These are phyloP conservation scores for Eucommia ulmoides DNA, from an alignment of 257 asterid species.

Conservation along the genomic window DNA sequence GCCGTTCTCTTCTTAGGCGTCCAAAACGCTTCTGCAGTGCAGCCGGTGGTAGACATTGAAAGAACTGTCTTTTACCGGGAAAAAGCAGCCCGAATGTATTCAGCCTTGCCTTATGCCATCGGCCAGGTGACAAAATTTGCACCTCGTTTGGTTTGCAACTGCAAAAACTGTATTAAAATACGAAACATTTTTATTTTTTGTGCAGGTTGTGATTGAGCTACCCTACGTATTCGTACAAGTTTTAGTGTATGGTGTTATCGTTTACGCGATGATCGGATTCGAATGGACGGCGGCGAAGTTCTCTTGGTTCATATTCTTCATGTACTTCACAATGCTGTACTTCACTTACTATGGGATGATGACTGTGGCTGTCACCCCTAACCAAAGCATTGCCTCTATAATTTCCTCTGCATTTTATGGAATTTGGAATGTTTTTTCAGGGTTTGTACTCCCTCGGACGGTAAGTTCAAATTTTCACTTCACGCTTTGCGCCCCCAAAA, in stretches of 20 bases:
- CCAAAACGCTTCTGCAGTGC: conserved; percentile 1
- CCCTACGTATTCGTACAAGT: conserved; percentile 23
- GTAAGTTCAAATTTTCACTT: conserved; percentile 1
- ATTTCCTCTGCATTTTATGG: conserved; percentile 37
- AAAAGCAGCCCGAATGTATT: conserved; percentile 1
- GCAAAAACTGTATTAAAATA: too few species aligned
- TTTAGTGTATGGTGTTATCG: conserved; percentile 15
- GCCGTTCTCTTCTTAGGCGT: conserved; percentile 1
- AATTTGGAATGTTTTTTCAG: conserved; percentile 43
- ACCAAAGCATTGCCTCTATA: conserved; percentile 30
- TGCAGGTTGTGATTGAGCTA: conserved; percentile 17
- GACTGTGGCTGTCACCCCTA: conserved; percentile 44
- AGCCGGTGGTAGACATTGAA: neutral
- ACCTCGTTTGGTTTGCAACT: too few species aligned
- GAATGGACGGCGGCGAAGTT: conserved; percentile 41
- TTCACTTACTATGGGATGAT: conserved; percentile 50
- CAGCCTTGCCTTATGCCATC: conserved; percentile 2
- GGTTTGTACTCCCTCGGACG: conserved; percentile 13
- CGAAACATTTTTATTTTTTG: too few species aligned
- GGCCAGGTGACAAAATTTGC: conserved; percentile 2
- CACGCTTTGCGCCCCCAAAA: too few species aligned
- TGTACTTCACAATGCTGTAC: conserved; percentile 37
- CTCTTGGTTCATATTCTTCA: conserved; percentile 26
- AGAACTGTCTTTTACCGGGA: conserved; percentile 1
- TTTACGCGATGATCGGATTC: conserved; percentile 25